Evolutionary conservation across 2,329 filamentous ascomycete species (phyloP).

Genomic region (Chlorencoelia australis): DNA sequence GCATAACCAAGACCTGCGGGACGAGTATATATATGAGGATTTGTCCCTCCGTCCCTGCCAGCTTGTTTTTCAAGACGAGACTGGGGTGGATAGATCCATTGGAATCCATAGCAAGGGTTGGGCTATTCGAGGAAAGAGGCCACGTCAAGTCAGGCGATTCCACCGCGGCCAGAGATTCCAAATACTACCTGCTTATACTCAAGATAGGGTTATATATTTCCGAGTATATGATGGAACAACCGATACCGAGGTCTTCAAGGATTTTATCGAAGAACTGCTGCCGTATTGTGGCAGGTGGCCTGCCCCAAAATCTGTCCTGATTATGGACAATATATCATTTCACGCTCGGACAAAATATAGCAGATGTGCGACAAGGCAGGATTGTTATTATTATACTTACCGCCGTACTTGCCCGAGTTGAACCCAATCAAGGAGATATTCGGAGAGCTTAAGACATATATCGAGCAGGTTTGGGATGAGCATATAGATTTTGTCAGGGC

Average conservation of each 20-base stretch:
- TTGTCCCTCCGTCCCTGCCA: background rate
- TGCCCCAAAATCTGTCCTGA: too few species aligned
- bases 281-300: background rate
- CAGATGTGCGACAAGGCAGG: too few species aligned
- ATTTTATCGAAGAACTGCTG: background rate
- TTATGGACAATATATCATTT: too few species aligned
- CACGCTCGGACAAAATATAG: too few species aligned
- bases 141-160: background rate
- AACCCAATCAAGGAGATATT: too few species aligned
- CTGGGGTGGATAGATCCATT: background rate
- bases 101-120: background rate
- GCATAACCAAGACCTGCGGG: conserved; percentile 4
- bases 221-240: background rate
- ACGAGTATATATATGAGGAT: conserved; percentile 1
- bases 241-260: background rate
- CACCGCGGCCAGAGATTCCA: background rate
- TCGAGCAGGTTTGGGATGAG: too few species aligned
- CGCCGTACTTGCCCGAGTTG: too few species aligned
- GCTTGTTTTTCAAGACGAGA: background rate
- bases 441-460: too few species aligned
- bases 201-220: background rate
- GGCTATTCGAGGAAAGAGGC: background rate
- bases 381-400: too few species aligned
- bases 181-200: background rate
- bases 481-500: too few species aligned